Base-by-base conservation (phyloP, 164 flowering plant species). In the Pachysandra terminalis region DNA sequence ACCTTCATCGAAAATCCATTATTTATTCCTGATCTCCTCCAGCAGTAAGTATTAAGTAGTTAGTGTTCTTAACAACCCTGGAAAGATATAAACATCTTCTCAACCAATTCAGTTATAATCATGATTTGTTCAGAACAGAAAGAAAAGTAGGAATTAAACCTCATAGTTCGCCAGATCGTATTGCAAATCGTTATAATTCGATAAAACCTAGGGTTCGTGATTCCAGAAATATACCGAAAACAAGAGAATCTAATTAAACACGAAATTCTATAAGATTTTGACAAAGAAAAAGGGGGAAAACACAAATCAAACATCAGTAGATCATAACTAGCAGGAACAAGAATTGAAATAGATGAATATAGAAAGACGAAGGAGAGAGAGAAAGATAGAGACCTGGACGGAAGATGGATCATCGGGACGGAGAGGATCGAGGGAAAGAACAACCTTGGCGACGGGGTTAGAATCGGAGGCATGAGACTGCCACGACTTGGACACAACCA, bases 341-440 rank as follows among this genome's bases (percentile, higher is more conserved):
- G 24, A 28, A 69, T n/a, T 5, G 55, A 55, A 55, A 55, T 21
- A 9, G 9, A 23, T 55, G 32, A 1, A 15, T 25, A 27, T 0
- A 41, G 48, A 60, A 28, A 19, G 8, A 16, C 59, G 19, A 59
- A 35, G 23, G 59, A 40, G 64, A 12, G 32, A 53, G 52, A 45
- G 48, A n/a, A 37, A 17, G 15, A n/a, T 26, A 22, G 25, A 48
- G 45, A 85, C 91, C 87, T 84, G 73, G 9, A 74, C 71, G 22
- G 84, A 71, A 28, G 86, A 76, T 27, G 80, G 61, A 56, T 81
- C 78, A 28, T 88, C 85, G 28, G 90, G 65, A 21, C 62, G 80
- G 26, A 83, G 87, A 66, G 90, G 90, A 75, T 86, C 87, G 72
- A 88, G 71, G 52, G 87, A 79, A 68, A 85, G 81, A 56, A 82